These are phyloP conservation scores for Hanseniaspora singularis DNA, from an alignment of 805 yeast genomes.

Conservation along the genomic window DNA sequence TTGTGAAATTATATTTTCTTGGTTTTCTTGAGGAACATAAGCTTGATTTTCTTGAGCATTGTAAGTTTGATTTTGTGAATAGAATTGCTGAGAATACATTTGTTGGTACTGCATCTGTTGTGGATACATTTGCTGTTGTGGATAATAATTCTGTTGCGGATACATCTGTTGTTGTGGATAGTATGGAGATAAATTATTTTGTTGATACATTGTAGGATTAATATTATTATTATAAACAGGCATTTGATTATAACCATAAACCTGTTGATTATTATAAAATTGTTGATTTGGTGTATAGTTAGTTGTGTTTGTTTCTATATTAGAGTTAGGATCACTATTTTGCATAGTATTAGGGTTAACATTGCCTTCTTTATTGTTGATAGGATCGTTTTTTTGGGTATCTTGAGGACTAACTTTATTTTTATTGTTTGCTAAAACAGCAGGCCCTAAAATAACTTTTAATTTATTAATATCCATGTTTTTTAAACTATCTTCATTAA, in stretches of 20 bases:
- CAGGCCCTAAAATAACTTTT: constrained; percentile 12
- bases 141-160: background rate
- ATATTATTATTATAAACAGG: too few species aligned
- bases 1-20: background rate
- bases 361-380: too few species aligned
- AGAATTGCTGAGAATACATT: background rate
- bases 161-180: constrained; percentile 2
- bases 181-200: too few species aligned
- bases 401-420: background rate
- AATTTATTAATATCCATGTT: constrained; percentile 16
- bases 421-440: background rate
- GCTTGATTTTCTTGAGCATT: background rate
- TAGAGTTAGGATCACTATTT: too few species aligned
- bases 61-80: background rate
- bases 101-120: constrained; percentile 12
- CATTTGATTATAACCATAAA: background rate
- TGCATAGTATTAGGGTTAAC: background rate
- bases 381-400: too few species aligned
- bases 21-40: background rate
- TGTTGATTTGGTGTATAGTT: constrained; percentile 7
- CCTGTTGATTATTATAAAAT: constrained; percentile 15
- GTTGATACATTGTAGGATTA: too few species aligned
- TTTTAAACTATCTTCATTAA: constrained; percentile 17
- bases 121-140: constrained; percentile 7
- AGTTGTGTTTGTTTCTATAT: background rate